Evolutionary conservation across 1,284 basidiomycete species (phyloP).

Genomic region (Ustilago bromivora): DNA sequence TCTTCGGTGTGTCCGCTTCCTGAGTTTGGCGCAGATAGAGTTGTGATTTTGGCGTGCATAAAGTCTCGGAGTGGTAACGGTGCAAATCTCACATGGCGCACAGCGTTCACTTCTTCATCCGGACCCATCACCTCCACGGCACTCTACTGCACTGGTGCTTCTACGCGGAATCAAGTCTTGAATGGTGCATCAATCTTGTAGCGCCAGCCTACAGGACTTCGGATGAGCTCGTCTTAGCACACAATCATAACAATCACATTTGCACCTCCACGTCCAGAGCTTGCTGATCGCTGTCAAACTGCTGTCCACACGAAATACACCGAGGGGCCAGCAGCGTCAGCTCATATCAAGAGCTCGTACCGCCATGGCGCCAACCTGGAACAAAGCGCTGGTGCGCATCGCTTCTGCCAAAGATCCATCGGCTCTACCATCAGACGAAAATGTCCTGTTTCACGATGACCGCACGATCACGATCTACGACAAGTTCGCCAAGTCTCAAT

Average conservation of each 20-base stretch:
- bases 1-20: no score
- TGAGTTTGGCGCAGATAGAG: no score
- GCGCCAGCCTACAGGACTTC: neutral
- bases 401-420: conserved; percentile 36
- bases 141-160: neutral
- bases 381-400: conserved; percentile 40
- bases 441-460: conserved; percentile 76
- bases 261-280: neutral
- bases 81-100: neutral
- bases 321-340: neutral
- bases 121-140: neutral
- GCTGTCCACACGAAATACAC: neutral
- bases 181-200: neutral
- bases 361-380: conserved; percentile 25
- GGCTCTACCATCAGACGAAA: conserved; percentile 65
- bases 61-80: neutral
- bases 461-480: conserved; percentile 83
- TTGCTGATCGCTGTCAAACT: neutral
- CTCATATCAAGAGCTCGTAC: neutral
- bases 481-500: conserved; percentile 78
- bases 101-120: neutral
- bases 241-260: neutral
- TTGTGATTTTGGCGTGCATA: neutral
- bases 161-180: neutral
- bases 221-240: neutral